phyloP scores from a whole-genome alignment of 2,329 filamentous ascomycete genomes.

The Talaromyces sp. region DNA sequence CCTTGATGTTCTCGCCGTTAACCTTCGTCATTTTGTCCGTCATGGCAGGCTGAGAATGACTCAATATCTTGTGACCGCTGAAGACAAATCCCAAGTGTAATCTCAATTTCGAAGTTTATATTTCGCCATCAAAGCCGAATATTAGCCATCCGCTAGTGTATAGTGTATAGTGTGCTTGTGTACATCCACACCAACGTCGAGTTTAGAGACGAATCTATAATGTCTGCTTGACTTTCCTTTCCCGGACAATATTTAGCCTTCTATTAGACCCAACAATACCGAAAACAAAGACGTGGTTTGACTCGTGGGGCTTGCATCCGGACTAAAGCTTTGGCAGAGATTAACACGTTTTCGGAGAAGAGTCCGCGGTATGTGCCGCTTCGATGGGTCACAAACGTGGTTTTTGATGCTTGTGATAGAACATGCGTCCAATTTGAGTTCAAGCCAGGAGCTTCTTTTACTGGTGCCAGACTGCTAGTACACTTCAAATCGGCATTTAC shows the following conservation, averaged over 20 bases:
- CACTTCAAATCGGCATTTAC: neutral
- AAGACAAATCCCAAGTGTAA: no score
- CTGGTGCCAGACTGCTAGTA: neutral
- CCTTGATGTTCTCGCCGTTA: neutral
- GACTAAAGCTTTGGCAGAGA: neutral
- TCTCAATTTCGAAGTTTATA: no score
- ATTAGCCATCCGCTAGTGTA: neutral
- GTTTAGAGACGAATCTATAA: neutral
- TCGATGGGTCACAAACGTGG: neutral
- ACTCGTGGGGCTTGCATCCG: neutral
- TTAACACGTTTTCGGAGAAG: neutral
- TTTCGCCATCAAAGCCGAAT: neutral
- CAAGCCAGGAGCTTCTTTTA: neutral
- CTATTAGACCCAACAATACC: neutral
- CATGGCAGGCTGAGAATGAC: no score
- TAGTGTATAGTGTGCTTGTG: neutral
- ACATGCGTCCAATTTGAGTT: neutral
- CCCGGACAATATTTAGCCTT: neutral
- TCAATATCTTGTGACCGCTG: no score
- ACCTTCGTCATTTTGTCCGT: neutral
- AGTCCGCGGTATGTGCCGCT: neutral
- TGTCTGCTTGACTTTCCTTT: neutral
- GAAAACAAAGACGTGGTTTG: neutral
- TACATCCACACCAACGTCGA: neutral
- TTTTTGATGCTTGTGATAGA: neutral